Conservation (phyloP, 2,329 filamentous ascomycete species). For the Macroventuria anomochaeta region DNA sequence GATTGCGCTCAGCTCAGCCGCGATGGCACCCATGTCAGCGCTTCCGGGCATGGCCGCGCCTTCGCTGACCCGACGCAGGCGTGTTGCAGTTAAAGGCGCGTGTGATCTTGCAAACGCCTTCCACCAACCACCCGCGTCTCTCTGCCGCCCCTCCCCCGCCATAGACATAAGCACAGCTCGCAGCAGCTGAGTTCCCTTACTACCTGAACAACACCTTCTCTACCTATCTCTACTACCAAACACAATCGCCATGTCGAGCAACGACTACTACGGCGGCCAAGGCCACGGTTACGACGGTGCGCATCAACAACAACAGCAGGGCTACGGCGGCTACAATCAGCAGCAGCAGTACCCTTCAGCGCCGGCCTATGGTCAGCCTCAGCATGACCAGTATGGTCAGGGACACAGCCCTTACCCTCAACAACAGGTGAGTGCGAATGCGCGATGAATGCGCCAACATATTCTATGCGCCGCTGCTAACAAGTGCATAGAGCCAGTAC, state of each 20-base stretch:
- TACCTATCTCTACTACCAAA: background rate
- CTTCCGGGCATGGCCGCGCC: slow-evolving; percentile 9
- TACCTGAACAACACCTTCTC: slow-evolving; percentile 4
- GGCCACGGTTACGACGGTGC: slow-evolving; percentile 36
- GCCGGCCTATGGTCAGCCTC: slow-evolving; percentile 33
- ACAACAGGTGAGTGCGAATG: slow-evolving; percentile 26
- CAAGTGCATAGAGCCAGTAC: slow-evolving; percentile 33
- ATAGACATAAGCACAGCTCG: slow-evolving; percentile 23
- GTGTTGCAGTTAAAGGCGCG: slow-evolving; percentile 27
- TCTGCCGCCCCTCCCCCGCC: slow-evolving; percentile 29
- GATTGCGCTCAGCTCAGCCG: slow-evolving; percentile 27
- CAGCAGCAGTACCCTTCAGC: slow-evolving; percentile 28
- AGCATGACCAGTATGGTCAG: slow-evolving; percentile 40
- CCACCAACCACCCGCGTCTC: slow-evolving; percentile 20
- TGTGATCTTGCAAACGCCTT: slow-evolving; percentile 30
- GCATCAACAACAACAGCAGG: slow-evolving; percentile 37
- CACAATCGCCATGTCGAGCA: slow-evolving; percentile 27
- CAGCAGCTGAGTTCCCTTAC: slow-evolving; percentile 12
- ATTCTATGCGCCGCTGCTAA: slow-evolving; percentile 19
- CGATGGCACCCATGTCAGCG: slow-evolving; percentile 20
- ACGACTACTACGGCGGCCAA: slow-evolving; percentile 47
- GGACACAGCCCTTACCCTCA: slow-evolving; percentile 40
- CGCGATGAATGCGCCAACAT: slow-evolving; percentile 19
- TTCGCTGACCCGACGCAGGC: slow-evolving; percentile 19
- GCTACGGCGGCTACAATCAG: slow-evolving; percentile 34